Evolutionary conservation across 306 rosid genomes (phyloP), one percentile per base, ranked within the genome.

Genomic region (Inga oerstediana): DNA sequence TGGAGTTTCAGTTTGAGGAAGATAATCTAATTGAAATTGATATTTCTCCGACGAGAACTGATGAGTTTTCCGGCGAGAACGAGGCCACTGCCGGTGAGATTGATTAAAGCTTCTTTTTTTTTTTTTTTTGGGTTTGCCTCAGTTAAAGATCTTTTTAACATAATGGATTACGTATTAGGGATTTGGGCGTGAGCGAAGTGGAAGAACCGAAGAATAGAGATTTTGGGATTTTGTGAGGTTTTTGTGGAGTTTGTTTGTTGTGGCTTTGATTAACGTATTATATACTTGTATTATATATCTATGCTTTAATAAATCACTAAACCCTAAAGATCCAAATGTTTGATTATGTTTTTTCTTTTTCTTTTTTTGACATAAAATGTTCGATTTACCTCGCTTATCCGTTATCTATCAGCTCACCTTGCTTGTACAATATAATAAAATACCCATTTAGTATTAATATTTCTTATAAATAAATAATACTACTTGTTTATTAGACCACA

Each of bases 1-100:
- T 82, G 82, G 88, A 65, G 32, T 83, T 87, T 68, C 88, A 83
- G 7, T 84, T 79, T 13, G 92, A 89, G 68, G 92, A 89, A 52
- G 92, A 89, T 71, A 89, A 89, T 83, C 74, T 89, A 81, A 87
- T 89, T n/a, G 92, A 89, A 82, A 89, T 89, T 19, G 90, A 89
- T 19, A 87, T 89, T 72, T 87, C 89, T 67, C 91, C 88, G 80
- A 77, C 89, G 20, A 62, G 91, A 74, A 41, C 71, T 58, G 43
- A 77, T 10, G 89, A 83, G 3, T 69, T 85, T 79, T 2, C 86
- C 83, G 90, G 89, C 79, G 46, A 88, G 39, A 82, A 85, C 37
- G 78, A 79, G 20, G 52, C 8, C 1, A 62, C 83, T 66, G 8
- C 86, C 81, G 89, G 89, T 76, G 61, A 86, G 85, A 67, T 76